Base-by-base conservation (phyloP, 2,329 filamentous ascomycete species). In the Penicillium frequentans region DNA sequence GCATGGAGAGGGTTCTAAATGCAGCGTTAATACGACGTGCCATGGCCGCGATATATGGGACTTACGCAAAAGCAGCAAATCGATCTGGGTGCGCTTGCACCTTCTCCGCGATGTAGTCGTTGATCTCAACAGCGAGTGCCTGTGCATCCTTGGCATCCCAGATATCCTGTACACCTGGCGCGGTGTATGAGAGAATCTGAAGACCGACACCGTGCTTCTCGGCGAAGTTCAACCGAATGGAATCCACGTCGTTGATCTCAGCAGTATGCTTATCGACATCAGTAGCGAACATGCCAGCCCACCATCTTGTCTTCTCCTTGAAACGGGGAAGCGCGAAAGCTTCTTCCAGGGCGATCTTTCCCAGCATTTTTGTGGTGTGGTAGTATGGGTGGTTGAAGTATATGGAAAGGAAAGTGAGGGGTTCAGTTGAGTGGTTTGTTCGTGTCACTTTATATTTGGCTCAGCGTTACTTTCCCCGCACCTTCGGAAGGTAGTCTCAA, bases 291-390 rank as follows among this genome's bases (percentile, higher is more conserved):
- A 87, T 70, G 5, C 76, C 73, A 1, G 85, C 86, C 84, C 84
- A 86, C 83, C 84, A 86, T 63, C 76, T 75, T 5, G 82, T 84
- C 70, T 82, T 82, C 60, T 86, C 82, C 46, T 81, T 76, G 59
- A 86, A 79, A 33, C 84, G 79, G 45, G 86, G 84, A 7, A 86
- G 77, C 58, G 81, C 82, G 60, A 86, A 87, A 14, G 84, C 84
- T 72, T 87, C 85, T 69, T 87, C 85, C 23, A 87, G 76, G 13
- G 82, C 82, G 56, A 87, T 79, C 61, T 88, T 87, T 58, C 85
- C 85, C 13, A 80, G 72, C 83, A 86, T 86, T 21, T 13, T 54
- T 33, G 19, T 23, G 31, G 4, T 27, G 21, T 51, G 23, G 19
- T 46, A 26, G 9, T n/a, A 31, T 16, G 10, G 14, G 16, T 7